Conservation (phyloP, 2,329 filamentous ascomycete genomes). For the Paecilomyces sp. region DNA sequence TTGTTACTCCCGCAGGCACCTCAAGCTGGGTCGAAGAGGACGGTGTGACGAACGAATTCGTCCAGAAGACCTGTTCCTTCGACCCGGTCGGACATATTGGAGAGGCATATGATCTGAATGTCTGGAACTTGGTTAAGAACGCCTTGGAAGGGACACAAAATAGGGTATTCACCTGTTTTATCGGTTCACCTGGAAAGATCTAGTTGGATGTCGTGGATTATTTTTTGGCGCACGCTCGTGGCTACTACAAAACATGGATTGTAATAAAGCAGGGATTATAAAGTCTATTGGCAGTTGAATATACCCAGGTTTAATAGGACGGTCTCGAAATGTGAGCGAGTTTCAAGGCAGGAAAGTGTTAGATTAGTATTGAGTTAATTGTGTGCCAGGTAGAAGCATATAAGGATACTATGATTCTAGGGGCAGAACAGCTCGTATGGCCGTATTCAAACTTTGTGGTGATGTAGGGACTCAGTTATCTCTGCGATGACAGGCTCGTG, state of each 20-base stretch:
- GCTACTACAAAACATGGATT: not conserved
- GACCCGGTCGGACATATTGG: slow-evolving; percentile 32
- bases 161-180: slow-evolving; percentile 17
- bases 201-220: not conserved
- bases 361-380: not conserved
- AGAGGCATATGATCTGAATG: slow-evolving; percentile 31
- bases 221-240: not conserved
- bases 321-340: not conserved
- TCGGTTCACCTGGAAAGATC: not conserved
- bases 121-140: slow-evolving; percentile 33
- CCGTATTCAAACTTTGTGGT: not conserved
- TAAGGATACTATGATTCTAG: not conserved
- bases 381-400: not conserved
- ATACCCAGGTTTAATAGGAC: not conserved
- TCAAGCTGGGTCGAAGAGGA: slow-evolving; percentile 23
- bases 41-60: slow-evolving; percentile 23
- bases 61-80: slow-evolving; percentile 24
- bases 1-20: slow-evolving; percentile 26
- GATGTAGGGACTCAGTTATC: not conserved
- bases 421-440: not conserved
- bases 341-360: not conserved
- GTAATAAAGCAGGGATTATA: too few species aligned
- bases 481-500: not conserved
- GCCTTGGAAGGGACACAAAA: slow-evolving; percentile 22
- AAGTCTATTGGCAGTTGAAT: not conserved